A percentile compares a stretch with the other conserved stretches of the same genome.
Evolutionary conservation across 1,284 basidiomycete species (phyloP).

Genomic region (Sparassis latifolia): DNA sequence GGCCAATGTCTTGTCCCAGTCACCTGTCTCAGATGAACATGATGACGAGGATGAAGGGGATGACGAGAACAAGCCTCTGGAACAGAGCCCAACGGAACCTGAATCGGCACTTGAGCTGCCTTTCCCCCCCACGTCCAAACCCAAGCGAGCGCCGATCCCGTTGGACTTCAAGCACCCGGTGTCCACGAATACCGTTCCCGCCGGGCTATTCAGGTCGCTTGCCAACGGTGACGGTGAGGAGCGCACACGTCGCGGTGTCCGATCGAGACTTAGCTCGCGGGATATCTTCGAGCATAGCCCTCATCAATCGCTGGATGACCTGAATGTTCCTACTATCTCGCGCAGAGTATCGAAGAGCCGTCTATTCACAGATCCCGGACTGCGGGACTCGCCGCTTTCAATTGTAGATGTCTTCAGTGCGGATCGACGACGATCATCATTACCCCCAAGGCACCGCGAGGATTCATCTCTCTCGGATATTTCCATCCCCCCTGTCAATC

Average conservation of each 20-base stretch:
- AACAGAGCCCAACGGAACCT: slow-evolving; percentile 3
- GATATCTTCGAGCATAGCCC: slow-evolving; percentile 56
- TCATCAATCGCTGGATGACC: slow-evolving; percentile 68
- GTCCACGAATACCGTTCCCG: slow-evolving; percentile 71
- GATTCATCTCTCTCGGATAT: slow-evolving; percentile 32
- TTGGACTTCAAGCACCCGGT: slow-evolving; percentile 74
- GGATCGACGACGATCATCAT: slow-evolving; percentile 45
- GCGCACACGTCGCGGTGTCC: slow-evolving; percentile 57
- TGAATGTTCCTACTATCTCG: slow-evolving; percentile 62
- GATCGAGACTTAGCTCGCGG: slow-evolving; percentile 66
- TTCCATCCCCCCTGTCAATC: slow-evolving; percentile 42
- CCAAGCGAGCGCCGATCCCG: slow-evolving; percentile 70
- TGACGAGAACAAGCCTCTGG: slow-evolving; percentile 16
- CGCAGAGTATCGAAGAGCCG: slow-evolving; percentile 44
- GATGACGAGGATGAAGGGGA: slow-evolving; percentile 17
- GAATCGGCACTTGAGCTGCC: slow-evolving; percentile 25
- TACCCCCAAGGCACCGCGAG: slow-evolving; percentile 42
- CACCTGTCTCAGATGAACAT: slow-evolving; percentile 7
- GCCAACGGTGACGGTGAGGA: slow-evolving; percentile 50
- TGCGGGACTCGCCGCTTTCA: slow-evolving; percentile 24
- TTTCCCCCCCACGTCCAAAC: slow-evolving; percentile 31
- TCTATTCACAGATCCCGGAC: slow-evolving; percentile 50
- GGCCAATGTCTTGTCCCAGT: not conserved
- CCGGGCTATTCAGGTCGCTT: slow-evolving; percentile 76
- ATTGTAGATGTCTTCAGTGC: slow-evolving; percentile 44